Evolutionary conservation across 805 yeast genomes (phyloP).

Genomic region (Torulaspora delbrueckii): DNA sequence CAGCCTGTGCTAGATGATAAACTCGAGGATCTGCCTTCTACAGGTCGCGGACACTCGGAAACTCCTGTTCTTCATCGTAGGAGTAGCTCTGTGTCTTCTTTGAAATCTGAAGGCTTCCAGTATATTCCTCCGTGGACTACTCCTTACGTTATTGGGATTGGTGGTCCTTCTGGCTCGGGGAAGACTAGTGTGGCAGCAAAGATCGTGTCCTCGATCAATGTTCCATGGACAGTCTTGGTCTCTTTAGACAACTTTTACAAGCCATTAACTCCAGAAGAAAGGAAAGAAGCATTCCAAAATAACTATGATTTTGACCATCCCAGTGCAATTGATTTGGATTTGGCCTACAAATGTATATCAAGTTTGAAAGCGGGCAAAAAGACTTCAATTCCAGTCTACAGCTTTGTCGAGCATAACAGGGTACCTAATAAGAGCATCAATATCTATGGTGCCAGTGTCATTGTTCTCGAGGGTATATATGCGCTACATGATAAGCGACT

Average conservation of each 20-base stretch:
- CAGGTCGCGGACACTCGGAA: constrained; percentile 1
- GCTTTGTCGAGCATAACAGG: constrained; percentile 59
- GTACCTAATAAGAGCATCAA: constrained; percentile 63
- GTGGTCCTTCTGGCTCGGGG: constrained; percentile 86
- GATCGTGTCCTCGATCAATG: constrained; percentile 70
- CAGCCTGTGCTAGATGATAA: not conserved
- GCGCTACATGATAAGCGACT: constrained; percentile 70
- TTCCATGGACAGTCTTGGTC: constrained; percentile 90
- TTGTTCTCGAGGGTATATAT: constrained; percentile 87
- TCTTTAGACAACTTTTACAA: constrained; percentile 89
- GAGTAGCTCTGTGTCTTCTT: constrained; percentile 13
- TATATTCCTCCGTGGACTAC: constrained; percentile 86
- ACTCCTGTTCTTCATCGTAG: constrained; percentile 6
- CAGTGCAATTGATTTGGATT: constrained; percentile 73
- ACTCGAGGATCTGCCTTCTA: not conserved
- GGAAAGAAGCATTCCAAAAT: constrained; percentile 57
- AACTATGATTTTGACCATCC: constrained; percentile 88
- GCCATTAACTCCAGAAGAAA: constrained; percentile 60
- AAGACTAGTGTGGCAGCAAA: constrained; percentile 86
- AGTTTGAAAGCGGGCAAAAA: constrained; percentile 66
- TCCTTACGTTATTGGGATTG: constrained; percentile 82
- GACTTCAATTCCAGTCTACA: constrained; percentile 62
- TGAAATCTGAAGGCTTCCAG: constrained; percentile 12
- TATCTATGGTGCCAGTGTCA: constrained; percentile 90
- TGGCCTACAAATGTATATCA: constrained; percentile 56